phyloP scores from a whole-genome alignment of 495 filamentous ascomycete species.

The Thermothielavioides terrestris region DNA sequence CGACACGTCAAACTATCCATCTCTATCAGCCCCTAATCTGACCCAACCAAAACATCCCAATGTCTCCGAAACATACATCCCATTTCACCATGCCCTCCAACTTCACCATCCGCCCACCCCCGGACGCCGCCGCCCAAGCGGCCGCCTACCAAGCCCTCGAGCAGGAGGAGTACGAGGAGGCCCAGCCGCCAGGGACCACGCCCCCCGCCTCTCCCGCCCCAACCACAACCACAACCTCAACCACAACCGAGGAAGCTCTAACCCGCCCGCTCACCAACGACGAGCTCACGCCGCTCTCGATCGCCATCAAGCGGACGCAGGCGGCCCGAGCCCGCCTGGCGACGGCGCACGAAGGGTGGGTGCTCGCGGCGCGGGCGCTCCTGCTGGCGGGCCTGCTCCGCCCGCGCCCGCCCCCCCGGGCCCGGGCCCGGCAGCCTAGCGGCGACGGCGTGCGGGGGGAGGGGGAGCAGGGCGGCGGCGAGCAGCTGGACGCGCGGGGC shows the following conservation, averaged over 20 bases:
- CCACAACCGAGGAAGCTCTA: background rate
- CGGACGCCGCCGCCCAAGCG: background rate
- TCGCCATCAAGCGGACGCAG: background rate
- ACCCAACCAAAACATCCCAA: too few relatives aligned
- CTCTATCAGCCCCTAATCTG: too few relatives aligned
- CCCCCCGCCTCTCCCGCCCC: background rate
- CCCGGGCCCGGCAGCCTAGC: too few relatives aligned
- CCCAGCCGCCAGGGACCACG: background rate
- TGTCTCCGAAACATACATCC: background rate
- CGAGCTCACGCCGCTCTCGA: background rate
- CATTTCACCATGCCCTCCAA: background rate
- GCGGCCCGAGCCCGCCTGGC: background rate
- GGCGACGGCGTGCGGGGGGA: too few relatives aligned
- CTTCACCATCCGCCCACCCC: background rate
- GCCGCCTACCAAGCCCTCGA: background rate
- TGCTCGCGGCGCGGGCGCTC: background rate
- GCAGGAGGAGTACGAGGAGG: background rate
- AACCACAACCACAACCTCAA: background rate
- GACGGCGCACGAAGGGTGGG: conserved; percentile 4
- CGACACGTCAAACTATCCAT: too few relatives aligned
- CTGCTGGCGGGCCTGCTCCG: background rate
- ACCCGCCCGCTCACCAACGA: background rate
- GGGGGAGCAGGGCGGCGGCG: background rate
- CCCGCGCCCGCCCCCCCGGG: too few relatives aligned
- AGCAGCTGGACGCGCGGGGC: background rate